A percentile compares a stretch with the other conserved stretches of the same genome.
Conservation (phyloP, 768 basidiomycete species). For the Tricholomella constricta region DNA sequence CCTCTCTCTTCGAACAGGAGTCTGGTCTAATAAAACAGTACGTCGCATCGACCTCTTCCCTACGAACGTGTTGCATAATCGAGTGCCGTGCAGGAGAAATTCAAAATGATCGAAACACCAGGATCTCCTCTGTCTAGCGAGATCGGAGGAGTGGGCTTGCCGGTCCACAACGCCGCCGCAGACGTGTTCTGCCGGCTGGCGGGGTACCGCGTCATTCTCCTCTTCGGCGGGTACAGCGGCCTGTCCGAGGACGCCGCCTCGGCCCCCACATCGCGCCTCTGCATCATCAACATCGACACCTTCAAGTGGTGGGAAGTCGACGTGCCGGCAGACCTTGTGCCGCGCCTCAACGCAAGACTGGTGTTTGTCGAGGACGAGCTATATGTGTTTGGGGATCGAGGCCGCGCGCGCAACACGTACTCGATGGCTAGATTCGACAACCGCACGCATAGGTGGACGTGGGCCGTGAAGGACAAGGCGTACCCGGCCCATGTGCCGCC, state of each 20-base stretch:
- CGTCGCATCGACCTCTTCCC: no score
- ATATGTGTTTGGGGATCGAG: constrained; percentile 15
- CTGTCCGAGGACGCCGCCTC: not conserved
- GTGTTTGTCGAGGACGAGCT: constrained; percentile 4
- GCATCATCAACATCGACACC: not conserved
- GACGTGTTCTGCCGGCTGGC: not conserved
- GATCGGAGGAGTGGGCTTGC: not conserved
- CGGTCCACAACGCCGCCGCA: not conserved
- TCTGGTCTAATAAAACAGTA: not conserved
- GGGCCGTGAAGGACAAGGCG: constrained; percentile 13
- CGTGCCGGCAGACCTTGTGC: not conserved
- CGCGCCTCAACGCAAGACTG: constrained; percentile 1
- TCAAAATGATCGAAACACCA: not conserved
- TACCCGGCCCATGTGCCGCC: constrained; percentile 12
- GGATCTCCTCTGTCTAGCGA: not conserved
- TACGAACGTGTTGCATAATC: no score
- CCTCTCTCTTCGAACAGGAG: not conserved
- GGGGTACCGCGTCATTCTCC: not conserved
- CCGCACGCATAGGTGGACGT: constrained; percentile 3
- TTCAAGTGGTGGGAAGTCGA: constrained; percentile 6
- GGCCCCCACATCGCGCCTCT: not conserved
- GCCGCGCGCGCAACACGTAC: constrained; percentile 2
- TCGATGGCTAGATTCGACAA: constrained; percentile 9
- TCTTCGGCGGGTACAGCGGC: constrained; percentile 8
- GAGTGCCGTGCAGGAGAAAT: no score